Evolutionary conservation across 768 basidiomycete genomes (phyloP), one percentile per base, ranked within the genome.

Genomic region (Boletellus emodensis): DNA sequence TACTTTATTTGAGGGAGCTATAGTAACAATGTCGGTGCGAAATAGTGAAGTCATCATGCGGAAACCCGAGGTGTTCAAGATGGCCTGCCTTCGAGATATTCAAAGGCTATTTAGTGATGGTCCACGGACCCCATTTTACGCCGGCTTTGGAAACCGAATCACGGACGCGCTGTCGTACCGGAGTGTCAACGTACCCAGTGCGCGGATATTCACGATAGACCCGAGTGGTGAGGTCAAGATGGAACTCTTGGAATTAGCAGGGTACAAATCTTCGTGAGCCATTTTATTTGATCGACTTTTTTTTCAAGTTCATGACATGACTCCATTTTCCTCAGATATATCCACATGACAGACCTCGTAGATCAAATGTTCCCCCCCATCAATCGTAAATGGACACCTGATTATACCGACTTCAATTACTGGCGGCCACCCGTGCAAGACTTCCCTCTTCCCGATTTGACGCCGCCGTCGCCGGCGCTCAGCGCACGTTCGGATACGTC

Each of bases 331-430:
- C 56, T 10, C 46, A 94, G 93, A 48, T 98, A 98, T 68, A 97
- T 97, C 52, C 90, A 94, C 64, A 94, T 98, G 92, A 95, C 94
- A 8, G 94, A 98, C 67, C 81, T 99, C n/a, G 96, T 99, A 14
- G 94, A 99, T 71, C 94, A 96, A 70, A 94, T 96, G 85, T 99
- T 99, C 75, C 96, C 96, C 32, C 92, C 95, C 0, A 93, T 98
- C 48, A 80, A 93, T 64, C 82, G 86, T 45, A 91, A 90, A 64
- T 87, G 85, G 81, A 79, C 85, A 12, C 83, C 90, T 1, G 94
- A 94, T 64, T 99, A 81, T 66, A 96, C 94, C 1, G 95, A 98
- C 67, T 94, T 96, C 77, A 97, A 95, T 63, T 99, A 82, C 64
- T 99, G 96, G 96, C 87, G 92, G 56, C 57, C 80, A 0, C 85